Conservation (phyloP, 2,329 filamentous ascomycete species). For the Elsinoe australis region DNA sequence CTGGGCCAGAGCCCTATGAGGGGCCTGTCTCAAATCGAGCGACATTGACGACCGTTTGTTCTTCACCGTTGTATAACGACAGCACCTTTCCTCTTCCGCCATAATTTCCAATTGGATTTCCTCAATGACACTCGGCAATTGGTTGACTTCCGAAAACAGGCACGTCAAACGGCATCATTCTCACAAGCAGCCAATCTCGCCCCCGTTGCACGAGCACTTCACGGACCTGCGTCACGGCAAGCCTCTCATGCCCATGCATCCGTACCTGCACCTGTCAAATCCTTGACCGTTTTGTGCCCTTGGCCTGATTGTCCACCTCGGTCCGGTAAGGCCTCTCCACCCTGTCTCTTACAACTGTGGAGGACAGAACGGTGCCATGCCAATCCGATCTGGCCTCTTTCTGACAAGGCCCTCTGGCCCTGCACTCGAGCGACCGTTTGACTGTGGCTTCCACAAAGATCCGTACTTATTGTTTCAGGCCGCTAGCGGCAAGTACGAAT, state of each 20-base stretch:
- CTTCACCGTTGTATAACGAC: constrained; percentile 11
- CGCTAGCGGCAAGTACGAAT: constrained; percentile 15
- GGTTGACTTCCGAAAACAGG: constrained; percentile 8
- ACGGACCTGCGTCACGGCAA: constrained; percentile 15
- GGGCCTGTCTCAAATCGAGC: constrained; percentile 7
- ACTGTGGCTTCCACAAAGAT: constrained; percentile 12
- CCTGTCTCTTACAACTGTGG: neutral
- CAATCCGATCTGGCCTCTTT: constrained; percentile 8
- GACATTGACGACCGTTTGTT: constrained; percentile 6
- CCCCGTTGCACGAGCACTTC: constrained; percentile 5
- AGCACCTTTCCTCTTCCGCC: constrained; percentile 3
- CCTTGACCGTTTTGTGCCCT: constrained; percentile 9
- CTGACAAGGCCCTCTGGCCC: neutral
- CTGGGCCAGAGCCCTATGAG: constrained; percentile 1
- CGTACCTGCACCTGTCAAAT: neutral
- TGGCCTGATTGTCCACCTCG: neutral
- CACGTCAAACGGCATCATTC: constrained; percentile 15
- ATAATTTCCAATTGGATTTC: neutral
- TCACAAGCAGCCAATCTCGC: constrained; percentile 1
- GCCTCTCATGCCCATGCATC: neutral
- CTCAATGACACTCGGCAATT: constrained; percentile 1
- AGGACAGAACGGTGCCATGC: constrained; percentile 13
- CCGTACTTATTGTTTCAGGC: constrained; percentile 15
- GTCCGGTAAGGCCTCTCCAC: constrained; percentile 1
- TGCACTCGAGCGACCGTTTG: constrained; percentile 1